Evolutionary conservation across 2,329 filamentous ascomycete species (phyloP), one percentile per base, ranked within the genome.

Genomic region (Rachicladosporium sp.): DNA sequence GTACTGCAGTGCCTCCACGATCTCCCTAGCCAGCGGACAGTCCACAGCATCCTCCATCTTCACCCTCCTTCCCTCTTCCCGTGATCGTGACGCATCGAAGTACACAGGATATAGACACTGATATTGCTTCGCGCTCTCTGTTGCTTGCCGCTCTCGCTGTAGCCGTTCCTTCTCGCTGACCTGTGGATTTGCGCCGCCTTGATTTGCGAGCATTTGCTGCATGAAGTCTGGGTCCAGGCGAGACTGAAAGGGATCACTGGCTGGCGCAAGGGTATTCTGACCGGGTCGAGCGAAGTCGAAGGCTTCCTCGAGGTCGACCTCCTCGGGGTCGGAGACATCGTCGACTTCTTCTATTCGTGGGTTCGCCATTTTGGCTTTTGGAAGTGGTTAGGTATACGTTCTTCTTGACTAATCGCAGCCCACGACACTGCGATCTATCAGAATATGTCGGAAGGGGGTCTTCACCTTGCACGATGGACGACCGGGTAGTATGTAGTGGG

Each of bases 31-130:
- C 32, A 98, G 73, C 21, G 91, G 91, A 65, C 89, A 93, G 42
- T 69, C 59, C 4, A 95, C 83, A 1, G 87, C 89, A 5, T 85
- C 71, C 37, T 74, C 67, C 38, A 70, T 65, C 37, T 76, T 67
- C 6, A 96, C 88, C 51, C 88, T 80, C 10, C 91, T 77, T 30
- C 91, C 91, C 54, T 93, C 73, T 42, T 80, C 77, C 42, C 88
- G 78, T 32, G 76, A 74, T 37, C 84, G 77, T 15, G 69, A 68
- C 48, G 72, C 73, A 70, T 95, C 89, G 56, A 98, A 98, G 72
- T 98, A 98, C 43, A 96, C 68, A 0, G 91, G 89, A 67, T 98
- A 98, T 19, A 98, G 71, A 63, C 85, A 89, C 62, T 91, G 82
- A 68, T 79, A 94, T 63, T 77, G 68, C 56, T 81, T 83, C 61